These are phyloP conservation scores for Botrytis sinoallii DNA, from an alignment of 2,329 filamentous ascomycete species.

Conservation along the genomic window DNA sequence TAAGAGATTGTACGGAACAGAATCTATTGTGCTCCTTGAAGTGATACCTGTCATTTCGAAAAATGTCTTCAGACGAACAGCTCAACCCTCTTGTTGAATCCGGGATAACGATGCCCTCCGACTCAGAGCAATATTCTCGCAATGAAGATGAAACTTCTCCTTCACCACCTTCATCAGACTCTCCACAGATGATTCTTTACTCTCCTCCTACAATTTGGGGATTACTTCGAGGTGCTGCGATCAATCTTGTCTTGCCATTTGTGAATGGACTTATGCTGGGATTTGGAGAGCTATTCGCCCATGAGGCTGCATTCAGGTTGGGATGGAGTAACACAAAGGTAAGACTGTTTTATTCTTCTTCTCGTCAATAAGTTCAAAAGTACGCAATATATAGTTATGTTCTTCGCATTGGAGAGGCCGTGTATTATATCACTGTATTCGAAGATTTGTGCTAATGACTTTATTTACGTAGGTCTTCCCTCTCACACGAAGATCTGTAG, in stretches of 20 bases:
- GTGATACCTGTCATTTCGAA: not conserved
- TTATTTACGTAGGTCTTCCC: slow-evolving; percentile 36
- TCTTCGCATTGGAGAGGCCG: not conserved
- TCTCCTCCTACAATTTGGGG: slow-evolving; percentile 84
- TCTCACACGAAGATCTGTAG: slow-evolving; percentile 53
- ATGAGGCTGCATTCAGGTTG: slow-evolving; percentile 88
- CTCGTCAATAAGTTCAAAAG: not conserved
- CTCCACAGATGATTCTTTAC: slow-evolving; percentile 77
- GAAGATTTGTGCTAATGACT: not conserved
- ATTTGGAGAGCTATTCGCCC: slow-evolving; percentile 94
- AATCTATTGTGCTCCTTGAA: not conserved
- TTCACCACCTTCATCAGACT: slow-evolving; percentile 57
- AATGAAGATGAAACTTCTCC: slow-evolving; percentile 60
- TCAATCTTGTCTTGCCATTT: slow-evolving; percentile 93
- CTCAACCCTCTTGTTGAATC: slow-evolving; percentile 63
- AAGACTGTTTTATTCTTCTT: slow-evolving; percentile 25
- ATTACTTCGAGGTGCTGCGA: slow-evolving; percentile 80
- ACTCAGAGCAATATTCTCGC: slow-evolving; percentile 78
- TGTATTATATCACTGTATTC: not conserved
- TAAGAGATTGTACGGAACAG: not conserved
- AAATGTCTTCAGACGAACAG: slow-evolving; percentile 53
- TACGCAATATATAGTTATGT: too few relatives aligned
- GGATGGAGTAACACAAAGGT: slow-evolving; percentile 96
- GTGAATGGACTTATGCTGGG: slow-evolving; percentile 98
- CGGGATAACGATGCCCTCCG: slow-evolving; percentile 73